Percentiles rank a stretch among this genome's conserved stretches.
Conservation (phyloP, 768 basidiomycete genomes). For the Cyclocybe cylindracea region DNA sequence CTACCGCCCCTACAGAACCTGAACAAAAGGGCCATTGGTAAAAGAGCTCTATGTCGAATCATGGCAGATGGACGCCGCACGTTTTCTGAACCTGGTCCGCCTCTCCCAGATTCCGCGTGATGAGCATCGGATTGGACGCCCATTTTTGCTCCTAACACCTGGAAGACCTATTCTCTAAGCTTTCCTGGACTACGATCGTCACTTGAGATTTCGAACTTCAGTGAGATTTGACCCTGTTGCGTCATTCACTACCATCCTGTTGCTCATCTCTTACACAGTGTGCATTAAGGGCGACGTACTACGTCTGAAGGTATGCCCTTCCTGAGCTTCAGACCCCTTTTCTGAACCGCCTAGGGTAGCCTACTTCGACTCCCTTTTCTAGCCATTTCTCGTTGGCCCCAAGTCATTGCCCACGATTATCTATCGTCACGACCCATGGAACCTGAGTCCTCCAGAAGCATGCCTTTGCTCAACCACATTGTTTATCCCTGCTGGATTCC, state of each 20-base stretch:
- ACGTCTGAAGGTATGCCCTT: conserved; percentile 61
- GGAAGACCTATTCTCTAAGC: conserved; percentile 58
- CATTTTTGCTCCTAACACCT: conserved; percentile 79
- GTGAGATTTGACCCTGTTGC: conserved; percentile 39
- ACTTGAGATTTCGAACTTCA: conserved; percentile 81
- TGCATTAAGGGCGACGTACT: conserved; percentile 76
- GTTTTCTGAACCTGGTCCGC: conserved; percentile 69
- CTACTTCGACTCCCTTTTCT: conserved; percentile 78
- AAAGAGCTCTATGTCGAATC: conserved; percentile 52
- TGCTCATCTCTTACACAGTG: conserved; percentile 29
- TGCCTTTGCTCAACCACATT: conserved; percentile 81
- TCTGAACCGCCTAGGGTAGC: conserved; percentile 52
- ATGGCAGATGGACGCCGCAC: conserved; percentile 77
- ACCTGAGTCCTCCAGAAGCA: conserved; percentile 28
- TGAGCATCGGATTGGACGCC: conserved; percentile 72
- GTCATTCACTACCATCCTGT: background rate
- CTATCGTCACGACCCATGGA: conserved; percentile 69
- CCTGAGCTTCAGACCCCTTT: background rate
- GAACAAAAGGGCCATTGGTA: conserved; percentile 36
- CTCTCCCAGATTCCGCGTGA: conserved; percentile 46
- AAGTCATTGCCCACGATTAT: conserved; percentile 43
- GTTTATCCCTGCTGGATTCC: conserved; percentile 77
- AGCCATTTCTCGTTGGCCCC: conserved; percentile 67
- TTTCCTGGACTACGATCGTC: conserved; percentile 43
- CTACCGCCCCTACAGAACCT: background rate